phyloP scores from a whole-genome alignment of 306 rosid species.

The Ceratonia siliqua region DNA sequence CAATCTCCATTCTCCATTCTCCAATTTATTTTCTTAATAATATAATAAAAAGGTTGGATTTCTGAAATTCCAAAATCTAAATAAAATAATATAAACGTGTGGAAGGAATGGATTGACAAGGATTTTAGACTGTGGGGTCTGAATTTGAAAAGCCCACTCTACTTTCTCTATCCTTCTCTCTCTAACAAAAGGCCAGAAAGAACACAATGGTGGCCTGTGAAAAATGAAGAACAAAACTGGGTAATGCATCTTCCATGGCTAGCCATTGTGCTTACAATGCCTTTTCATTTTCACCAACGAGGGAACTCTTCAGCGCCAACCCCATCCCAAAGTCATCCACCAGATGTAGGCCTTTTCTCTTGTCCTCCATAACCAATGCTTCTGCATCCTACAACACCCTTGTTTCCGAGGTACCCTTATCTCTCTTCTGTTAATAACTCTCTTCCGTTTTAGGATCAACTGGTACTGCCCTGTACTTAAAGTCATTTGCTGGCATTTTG shows the following conservation, averaged over 20 bases:
- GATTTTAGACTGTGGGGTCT: constrained; percentile 48
- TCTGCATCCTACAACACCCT: constrained; percentile 63
- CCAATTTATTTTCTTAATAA: not conserved
- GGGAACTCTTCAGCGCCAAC: constrained; percentile 34
- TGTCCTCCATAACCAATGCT: constrained; percentile 52
- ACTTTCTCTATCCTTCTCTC: not conserved
- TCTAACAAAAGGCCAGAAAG: constrained; percentile 5
- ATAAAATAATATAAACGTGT: constrained; percentile 39
- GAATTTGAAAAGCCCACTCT: no score
- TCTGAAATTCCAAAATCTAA: not conserved
- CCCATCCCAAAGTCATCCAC: constrained; percentile 33
- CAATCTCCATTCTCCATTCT: no score
- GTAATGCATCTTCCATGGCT: constrained; percentile 92
- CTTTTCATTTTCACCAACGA: constrained; percentile 55
- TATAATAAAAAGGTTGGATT: not conserved
- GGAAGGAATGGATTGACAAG: constrained; percentile 48
- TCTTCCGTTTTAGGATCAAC: not conserved
- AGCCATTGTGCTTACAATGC: constrained; percentile 59
- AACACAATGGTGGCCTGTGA: constrained; percentile 58
- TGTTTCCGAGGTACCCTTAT: constrained; percentile 70
- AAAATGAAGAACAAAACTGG: constrained; percentile 57
- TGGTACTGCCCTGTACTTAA: constrained; percentile 11
- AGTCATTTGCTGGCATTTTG: constrained; percentile 16
- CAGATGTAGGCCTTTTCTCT: constrained; percentile 51
- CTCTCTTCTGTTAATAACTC: not conserved